Evolutionary conservation across 2,329 filamentous ascomycete species (phyloP).

Genomic region (Fusarium ramigenum): DNA sequence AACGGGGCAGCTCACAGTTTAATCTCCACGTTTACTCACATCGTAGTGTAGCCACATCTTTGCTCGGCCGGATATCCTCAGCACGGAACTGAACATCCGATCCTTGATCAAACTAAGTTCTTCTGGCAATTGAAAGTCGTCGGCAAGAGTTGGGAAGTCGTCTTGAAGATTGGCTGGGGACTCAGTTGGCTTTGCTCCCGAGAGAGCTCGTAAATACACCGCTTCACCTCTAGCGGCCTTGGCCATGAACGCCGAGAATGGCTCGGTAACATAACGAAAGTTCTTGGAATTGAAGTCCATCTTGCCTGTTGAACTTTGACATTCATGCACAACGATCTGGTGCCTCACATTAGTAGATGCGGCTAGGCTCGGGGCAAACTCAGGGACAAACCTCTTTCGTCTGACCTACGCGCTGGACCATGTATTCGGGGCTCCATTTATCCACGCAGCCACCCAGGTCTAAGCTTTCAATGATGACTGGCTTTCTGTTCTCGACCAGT

Average conservation of each 20-base stretch:
- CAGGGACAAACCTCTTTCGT: slow-evolving; percentile 64
- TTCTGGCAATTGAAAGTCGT: slow-evolving; percentile 75
- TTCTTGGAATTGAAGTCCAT: slow-evolving; percentile 90
- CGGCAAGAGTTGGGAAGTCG: slow-evolving; percentile 76
- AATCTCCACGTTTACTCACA: slow-evolving; percentile 54
- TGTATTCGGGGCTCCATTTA: slow-evolving; percentile 75
- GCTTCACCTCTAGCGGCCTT: slow-evolving; percentile 66
- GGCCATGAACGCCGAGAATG: slow-evolving; percentile 73
- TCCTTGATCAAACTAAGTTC: slow-evolving; percentile 66
- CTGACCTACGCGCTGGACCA: slow-evolving; percentile 68
- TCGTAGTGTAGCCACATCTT: slow-evolving; percentile 94
- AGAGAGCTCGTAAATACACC: slow-evolving; percentile 83
- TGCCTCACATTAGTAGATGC: slow-evolving; percentile 3
- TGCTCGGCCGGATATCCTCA: slow-evolving; percentile 81
- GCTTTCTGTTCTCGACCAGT: slow-evolving; percentile 66
- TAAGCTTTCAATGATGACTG: slow-evolving; percentile 68
- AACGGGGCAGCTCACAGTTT: not conserved
- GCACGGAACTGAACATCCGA: slow-evolving; percentile 79
- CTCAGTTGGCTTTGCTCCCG: slow-evolving; percentile 72
- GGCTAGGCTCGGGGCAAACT: not conserved
- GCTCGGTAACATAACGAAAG: slow-evolving; percentile 76
- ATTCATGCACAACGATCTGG: slow-evolving; percentile 79
- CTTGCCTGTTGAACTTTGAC: slow-evolving; percentile 59
- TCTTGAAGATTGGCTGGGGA: slow-evolving; percentile 72
- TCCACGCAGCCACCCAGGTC: slow-evolving; percentile 73